Conservation (phyloP, 1,139 yeast genomes). For the Geotrichum siamense region DNA sequence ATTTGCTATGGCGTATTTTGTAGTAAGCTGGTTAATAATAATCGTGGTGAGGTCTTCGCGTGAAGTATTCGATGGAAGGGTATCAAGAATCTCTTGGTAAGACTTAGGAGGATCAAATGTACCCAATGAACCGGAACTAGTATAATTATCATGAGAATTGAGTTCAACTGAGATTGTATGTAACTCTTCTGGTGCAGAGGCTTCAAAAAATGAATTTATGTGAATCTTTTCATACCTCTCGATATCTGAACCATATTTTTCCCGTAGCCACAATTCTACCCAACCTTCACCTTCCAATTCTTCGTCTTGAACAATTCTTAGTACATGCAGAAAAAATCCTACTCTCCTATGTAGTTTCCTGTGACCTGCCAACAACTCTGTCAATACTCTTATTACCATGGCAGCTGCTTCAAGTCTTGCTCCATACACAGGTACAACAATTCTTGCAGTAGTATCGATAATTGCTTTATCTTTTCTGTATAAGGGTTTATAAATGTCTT, state of each 20-base stretch:
- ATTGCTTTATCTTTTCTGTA: conserved; percentile 13
- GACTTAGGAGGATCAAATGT: conserved; percentile 2
- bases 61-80: conserved; percentile 15
- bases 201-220: conserved; percentile 3
- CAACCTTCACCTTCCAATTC: background rate
- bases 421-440: conserved; percentile 16
- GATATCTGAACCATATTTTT: conserved; percentile 9
- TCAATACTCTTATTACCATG: conserved; percentile 55
- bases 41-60: conserved; percentile 49
- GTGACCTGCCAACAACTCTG: conserved; percentile 58
- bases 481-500: conserved; percentile 14
- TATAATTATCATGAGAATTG: background rate
- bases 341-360: conserved; percentile 46
- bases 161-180: conserved; percentile 7
- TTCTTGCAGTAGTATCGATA: conserved; percentile 11
- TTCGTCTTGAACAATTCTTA: conserved; percentile 40
- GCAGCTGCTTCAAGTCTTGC: conserved; percentile 5
- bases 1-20: conserved; percentile 43
- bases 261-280: conserved; percentile 5
- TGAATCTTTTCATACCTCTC: background rate
- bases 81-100: conserved; percentile 4
- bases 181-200: background rate
- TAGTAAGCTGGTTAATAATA: conserved; percentile 43
- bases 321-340: conserved; percentile 57
- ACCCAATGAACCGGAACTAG: background rate